These are phyloP conservation scores for Toxoplasma gondii DNA, from an alignment of 169 alveolate genomes.

Conservation along the genomic window DNA sequence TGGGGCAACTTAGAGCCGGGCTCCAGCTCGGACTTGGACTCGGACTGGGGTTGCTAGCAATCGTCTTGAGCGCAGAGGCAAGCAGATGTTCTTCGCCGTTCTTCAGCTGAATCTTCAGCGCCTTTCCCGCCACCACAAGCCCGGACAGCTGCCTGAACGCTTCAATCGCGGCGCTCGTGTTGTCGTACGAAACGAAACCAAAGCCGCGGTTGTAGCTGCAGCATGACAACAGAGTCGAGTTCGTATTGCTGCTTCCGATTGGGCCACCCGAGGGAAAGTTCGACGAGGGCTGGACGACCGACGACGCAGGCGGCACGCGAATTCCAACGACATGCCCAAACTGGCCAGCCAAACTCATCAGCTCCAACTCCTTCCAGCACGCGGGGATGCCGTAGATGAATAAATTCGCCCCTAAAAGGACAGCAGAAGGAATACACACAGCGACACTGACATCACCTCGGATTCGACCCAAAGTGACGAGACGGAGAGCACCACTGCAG, in stretches of 20 bases:
- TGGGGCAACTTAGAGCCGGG: no score
- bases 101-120: conserved; percentile 86
- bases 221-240: neutral
- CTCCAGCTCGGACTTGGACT: no score
- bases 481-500: no score
- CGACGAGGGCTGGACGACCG: neutral
- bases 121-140: conserved; percentile 83
- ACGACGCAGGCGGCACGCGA: conserved; percentile 74
- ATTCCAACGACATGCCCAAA: conserved; percentile 87
- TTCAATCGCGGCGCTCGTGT: conserved; percentile 84
- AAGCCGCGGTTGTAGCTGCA: conserved; percentile 79
- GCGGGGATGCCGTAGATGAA: conserved; percentile 91
- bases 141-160: conserved; percentile 89
- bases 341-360: conserved; percentile 82
- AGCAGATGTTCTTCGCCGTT: conserved; percentile 84
- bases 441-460: no score
- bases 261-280: neutral
- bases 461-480: no score
- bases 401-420: conserved; percentile 89
- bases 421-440: conserved; percentile 62
- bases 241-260: conserved; percentile 1
- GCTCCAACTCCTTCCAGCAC: conserved; percentile 89
- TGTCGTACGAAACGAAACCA: conserved; percentile 90
- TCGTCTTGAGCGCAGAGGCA: neutral
- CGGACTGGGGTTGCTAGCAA: neutral